These are phyloP conservation scores for Teunomyces pallodes DNA, from an alignment of 805 yeast species.

Conservation along the genomic window DNA sequence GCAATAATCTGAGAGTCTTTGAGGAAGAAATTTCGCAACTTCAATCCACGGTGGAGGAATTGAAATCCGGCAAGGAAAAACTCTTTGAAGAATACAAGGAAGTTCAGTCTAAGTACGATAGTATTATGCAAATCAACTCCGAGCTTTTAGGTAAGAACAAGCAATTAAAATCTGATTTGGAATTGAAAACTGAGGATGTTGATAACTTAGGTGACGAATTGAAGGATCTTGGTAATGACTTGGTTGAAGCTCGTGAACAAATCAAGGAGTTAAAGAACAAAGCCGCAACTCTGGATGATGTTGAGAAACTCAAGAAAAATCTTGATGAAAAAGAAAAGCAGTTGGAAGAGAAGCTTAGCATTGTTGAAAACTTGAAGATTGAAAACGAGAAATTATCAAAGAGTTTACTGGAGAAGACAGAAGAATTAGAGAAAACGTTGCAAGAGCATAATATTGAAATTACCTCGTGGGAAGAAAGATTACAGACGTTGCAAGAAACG, in stretches of 20 bases:
- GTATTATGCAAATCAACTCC: slow-evolving; percentile 9
- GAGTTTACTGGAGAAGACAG: not conserved
- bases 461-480: not conserved
- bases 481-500: not conserved
- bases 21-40: not conserved
- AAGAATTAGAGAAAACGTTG: not conserved
- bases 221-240: slow-evolving; percentile 71
- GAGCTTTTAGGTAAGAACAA: slow-evolving; percentile 17
- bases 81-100: not conserved
- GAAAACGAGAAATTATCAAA: slow-evolving; percentile 16
- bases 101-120: slow-evolving; percentile 8
- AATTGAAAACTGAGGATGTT: slow-evolving; percentile 56
- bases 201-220: slow-evolving; percentile 74
- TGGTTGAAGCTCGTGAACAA: slow-evolving; percentile 66
- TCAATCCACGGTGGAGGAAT: not conserved
- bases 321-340: slow-evolving; percentile 4
- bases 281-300: not conserved
- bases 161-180: slow-evolving; percentile 27
- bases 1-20: not conserved
- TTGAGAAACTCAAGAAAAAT: slow-evolving; percentile 1
- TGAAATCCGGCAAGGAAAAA: not conserved
- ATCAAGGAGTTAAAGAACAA: slow-evolving; percentile 36
- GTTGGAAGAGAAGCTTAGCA: not conserved
- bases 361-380: slow-evolving; percentile 10
- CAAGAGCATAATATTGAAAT: not conserved